phyloP scores from a whole-genome alignment of 176 grass and related monocot species.

The Ampelocalamus luodianensis region DNA sequence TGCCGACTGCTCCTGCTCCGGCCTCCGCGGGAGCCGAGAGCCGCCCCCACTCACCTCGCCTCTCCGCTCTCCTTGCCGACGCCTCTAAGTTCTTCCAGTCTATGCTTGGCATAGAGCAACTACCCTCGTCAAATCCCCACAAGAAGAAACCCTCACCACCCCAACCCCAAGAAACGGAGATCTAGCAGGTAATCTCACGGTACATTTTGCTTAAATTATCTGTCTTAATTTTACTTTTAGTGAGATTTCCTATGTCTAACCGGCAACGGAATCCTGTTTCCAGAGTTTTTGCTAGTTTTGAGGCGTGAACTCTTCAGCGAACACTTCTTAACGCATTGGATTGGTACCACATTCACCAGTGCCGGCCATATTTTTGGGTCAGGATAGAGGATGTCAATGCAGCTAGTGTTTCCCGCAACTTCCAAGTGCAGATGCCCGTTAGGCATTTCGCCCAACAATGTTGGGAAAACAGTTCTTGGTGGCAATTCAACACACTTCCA shows the following conservation, averaged over 20 bases:
- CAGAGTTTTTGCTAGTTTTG: not conserved
- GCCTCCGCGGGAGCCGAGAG: not conserved
- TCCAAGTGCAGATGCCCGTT: slow-evolving; percentile 10
- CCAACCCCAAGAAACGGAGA: not conserved
- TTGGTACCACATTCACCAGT: not conserved
- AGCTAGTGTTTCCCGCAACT: slow-evolving; percentile 33
- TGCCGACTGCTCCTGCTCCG: not conserved
- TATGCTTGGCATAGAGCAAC: not conserved
- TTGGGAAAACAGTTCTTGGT: slow-evolving; percentile 15
- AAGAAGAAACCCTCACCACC: not conserved
- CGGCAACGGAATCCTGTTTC: not conserved
- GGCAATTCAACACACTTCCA: slow-evolving; percentile 12
- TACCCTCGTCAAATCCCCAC: not conserved
- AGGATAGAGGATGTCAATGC: slow-evolving; percentile 27
- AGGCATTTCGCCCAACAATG: slow-evolving; percentile 8
- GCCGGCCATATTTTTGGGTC: not conserved
- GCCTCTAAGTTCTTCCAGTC: not conserved
- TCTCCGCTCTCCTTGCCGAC: not conserved
- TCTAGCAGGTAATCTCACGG: not conserved
- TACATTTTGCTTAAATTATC: not conserved
- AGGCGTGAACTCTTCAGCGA: not conserved
- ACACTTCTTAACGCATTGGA: not conserved
- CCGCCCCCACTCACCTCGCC: not conserved
- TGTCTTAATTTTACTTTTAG: not conserved
- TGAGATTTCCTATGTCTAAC: not conserved